Evolutionary conservation across 129 eudicot species (phyloP).

Genomic region (Ambrosia artemisiifolia): DNA sequence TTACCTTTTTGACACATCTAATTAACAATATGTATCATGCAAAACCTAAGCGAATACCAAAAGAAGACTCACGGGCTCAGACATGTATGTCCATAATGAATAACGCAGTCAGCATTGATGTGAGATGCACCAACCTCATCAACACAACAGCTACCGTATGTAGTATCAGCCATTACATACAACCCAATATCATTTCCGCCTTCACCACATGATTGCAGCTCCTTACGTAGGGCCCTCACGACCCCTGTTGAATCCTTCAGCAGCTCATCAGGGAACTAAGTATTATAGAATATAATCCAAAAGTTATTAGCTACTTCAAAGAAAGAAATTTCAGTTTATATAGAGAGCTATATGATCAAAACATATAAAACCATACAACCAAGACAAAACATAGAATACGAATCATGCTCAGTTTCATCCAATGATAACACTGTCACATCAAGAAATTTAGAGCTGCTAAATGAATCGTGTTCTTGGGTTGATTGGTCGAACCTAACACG

Average conservation of each 20-base stretch:
- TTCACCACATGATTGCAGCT: conserved; percentile 35
- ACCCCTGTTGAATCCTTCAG: conserved; percentile 74
- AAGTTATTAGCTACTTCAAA: not conserved
- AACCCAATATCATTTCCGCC: conserved; percentile 42
- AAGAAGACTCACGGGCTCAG: conserved; percentile 73
- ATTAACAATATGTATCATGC: not conserved
- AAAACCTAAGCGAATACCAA: conserved; percentile 11
- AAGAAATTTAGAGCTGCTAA: too few species aligned
- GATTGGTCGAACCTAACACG: too few species aligned
- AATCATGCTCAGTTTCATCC: not conserved
- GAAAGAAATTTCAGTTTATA: not conserved
- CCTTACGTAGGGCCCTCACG: conserved; percentile 51
- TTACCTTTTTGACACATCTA: not conserved
- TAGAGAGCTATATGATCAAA: not conserved
- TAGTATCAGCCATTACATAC: conserved; percentile 97
- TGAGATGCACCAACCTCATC: conserved; percentile 97
- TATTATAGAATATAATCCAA: not conserved
- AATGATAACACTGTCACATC: not conserved
- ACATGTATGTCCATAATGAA: conserved; percentile 96
- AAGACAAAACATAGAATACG: not conserved
- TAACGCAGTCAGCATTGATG: conserved; percentile 82
- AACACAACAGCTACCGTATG: conserved; percentile 93
- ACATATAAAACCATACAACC: not conserved
- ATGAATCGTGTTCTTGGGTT: too few species aligned
- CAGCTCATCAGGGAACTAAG: conserved; percentile 86